Conservation (phyloP, 2,329 filamentous ascomycete genomes). For the Neonectria sp. region DNA sequence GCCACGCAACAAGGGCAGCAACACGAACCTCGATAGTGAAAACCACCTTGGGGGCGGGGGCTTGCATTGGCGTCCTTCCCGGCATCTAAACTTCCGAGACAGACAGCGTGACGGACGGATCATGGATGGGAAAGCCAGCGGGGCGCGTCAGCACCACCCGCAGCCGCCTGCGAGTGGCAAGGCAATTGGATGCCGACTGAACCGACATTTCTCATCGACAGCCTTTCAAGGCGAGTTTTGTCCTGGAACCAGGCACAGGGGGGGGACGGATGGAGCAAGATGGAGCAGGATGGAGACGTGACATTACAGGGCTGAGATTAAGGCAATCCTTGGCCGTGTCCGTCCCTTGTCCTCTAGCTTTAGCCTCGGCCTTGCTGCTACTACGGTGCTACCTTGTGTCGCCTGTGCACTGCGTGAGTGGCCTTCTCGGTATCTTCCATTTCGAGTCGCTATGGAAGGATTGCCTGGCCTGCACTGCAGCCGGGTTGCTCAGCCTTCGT, state of each 20-base stretch:
- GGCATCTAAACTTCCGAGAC: constrained; percentile 26
- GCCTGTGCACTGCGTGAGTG: too few relatives aligned
- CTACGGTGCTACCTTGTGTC: background rate
- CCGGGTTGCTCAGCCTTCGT: too few relatives aligned
- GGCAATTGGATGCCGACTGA: background rate
- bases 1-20: background rate
- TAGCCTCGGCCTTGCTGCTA: background rate
- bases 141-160: constrained; percentile 2
- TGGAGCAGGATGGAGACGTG: too few relatives aligned
- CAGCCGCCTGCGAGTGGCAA: background rate
- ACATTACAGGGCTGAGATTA: constrained; percentile 27
- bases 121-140: constrained; percentile 4
- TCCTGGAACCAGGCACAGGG: background rate
- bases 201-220: background rate
- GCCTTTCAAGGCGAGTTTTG: background rate
- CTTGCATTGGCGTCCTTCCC: constrained; percentile 7
- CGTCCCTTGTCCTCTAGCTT: background rate
- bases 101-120: constrained; percentile 1
- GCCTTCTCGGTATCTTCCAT: background rate
- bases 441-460: background rate
- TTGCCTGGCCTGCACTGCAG: background rate
- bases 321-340: constrained; percentile 7
- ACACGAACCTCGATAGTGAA: background rate
- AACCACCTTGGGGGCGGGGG: background rate
- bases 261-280: background rate